Percentiles rank a stretch among this genome's conserved stretches.
These are phyloP conservation scores for Jaapia argillacea DNA, from an alignment of 768 basidiomycete species.

Conservation along the genomic window DNA sequence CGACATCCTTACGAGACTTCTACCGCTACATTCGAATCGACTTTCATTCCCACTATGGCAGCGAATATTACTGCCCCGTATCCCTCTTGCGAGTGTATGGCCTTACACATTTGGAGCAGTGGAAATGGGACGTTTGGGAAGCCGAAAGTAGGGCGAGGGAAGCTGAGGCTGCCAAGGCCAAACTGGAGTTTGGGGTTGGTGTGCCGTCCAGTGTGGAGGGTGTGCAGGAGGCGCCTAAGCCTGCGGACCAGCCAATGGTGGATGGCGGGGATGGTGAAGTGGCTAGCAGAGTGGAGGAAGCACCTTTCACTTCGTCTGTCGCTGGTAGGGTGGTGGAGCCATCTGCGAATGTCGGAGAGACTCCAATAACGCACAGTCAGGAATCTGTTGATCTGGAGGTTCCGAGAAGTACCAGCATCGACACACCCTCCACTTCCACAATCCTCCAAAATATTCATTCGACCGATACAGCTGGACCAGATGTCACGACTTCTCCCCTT, in stretches of 20 bases:
- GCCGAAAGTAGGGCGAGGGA: constrained; percentile 47
- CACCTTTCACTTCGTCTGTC: too few species aligned
- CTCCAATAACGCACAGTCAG: too few species aligned
- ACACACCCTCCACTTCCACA: too few species aligned
- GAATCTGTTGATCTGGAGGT: too few species aligned
- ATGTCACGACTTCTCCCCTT: too few species aligned
- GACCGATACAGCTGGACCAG: too few species aligned
- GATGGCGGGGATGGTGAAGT: background rate
- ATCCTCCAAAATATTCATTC: too few species aligned
- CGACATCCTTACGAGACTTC: constrained; percentile 66
- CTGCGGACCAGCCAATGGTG: constrained; percentile 5
- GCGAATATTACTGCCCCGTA: constrained; percentile 94
- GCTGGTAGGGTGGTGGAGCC: too few species aligned
- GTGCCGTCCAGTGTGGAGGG: constrained; percentile 13
- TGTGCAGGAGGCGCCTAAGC: constrained; percentile 10
- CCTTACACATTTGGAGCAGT: constrained; percentile 91
- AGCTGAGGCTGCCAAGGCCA: constrained; percentile 17
- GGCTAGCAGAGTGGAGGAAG: too few species aligned
- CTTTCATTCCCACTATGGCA: constrained; percentile 88
- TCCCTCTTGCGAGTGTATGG: constrained; percentile 91
- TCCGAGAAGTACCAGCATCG: too few species aligned
- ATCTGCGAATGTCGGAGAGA: too few species aligned
- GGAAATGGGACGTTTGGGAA: constrained; percentile 87
- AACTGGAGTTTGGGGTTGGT: background rate
- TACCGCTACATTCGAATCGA: constrained; percentile 93